Conservation (phyloP, 495 filamentous ascomycete genomes). For the Aspergillus kassunensis region DNA sequence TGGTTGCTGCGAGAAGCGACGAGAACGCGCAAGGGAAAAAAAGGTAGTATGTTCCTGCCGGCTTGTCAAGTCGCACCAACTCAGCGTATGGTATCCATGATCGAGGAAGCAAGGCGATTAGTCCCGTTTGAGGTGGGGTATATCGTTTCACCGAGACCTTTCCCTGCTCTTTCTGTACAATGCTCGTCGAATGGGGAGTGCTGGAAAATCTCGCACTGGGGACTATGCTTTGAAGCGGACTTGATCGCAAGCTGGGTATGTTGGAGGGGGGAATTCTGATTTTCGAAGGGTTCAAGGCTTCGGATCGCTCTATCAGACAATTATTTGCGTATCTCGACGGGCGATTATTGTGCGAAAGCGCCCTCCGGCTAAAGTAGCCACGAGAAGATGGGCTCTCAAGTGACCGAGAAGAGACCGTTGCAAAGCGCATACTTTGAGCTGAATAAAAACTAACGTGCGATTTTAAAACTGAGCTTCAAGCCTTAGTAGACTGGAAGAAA, state of each 20-base stretch:
- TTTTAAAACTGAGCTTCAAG: background rate
- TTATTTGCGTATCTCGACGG: background rate
- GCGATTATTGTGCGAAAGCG: background rate
- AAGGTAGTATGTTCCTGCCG: slow-evolving; percentile 90
- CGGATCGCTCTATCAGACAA: background rate
- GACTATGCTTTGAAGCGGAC: background rate
- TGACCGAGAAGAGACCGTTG: background rate
- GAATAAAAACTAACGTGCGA: background rate
- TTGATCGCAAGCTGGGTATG: background rate
- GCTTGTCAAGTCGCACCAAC: slow-evolving; percentile 88
- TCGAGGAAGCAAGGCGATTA: slow-evolving; percentile 70
- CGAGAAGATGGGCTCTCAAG: background rate
- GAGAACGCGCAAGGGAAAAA: slow-evolving; percentile 94
- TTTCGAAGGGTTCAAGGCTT: background rate
- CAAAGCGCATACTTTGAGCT: background rate
- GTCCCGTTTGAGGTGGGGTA: slow-evolving; percentile 64
- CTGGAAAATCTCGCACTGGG: background rate
- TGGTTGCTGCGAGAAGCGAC: slow-evolving; percentile 54
- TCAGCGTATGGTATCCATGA: slow-evolving; percentile 92
- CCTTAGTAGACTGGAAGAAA: background rate
- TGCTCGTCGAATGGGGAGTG: background rate
- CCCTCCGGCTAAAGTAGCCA: background rate
- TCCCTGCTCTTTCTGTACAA: background rate
- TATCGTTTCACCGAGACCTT: slow-evolving; percentile 44
- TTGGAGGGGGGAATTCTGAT: background rate